A percentile compares a stretch with the other conserved stretches of the same genome.
Conservation (phyloP, 73 alveolate genomes). For the Uronychia binucleata region DNA sequence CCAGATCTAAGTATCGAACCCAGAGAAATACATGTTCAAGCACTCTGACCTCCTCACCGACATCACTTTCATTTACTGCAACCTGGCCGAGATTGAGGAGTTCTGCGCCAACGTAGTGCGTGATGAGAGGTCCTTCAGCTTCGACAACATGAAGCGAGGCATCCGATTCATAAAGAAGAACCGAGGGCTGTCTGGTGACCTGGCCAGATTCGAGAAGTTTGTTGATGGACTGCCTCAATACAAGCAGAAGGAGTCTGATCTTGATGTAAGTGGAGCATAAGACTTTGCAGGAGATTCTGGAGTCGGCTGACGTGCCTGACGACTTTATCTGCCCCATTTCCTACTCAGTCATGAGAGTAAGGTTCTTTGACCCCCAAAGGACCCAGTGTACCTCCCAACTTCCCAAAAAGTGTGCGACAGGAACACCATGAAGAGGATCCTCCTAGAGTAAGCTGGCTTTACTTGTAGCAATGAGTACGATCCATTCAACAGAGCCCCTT, state of each 20-base stretch:
- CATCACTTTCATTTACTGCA: conserved; percentile 38
- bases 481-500: conserved; percentile 71
- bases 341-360: conserved; percentile 60
- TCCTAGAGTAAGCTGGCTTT: conserved; percentile 13
- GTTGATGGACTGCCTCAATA: conserved; percentile 34
- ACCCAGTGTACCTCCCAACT: conserved; percentile 78
- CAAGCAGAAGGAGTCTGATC: conserved; percentile 27
- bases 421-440: conserved; percentile 63
- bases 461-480: conserved; percentile 56
- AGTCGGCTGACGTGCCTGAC: conserved; percentile 65
- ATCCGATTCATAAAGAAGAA: neutral
- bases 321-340: conserved; percentile 70
- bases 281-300: conserved; percentile 30
- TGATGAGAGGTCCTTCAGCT: conserved; percentile 64
- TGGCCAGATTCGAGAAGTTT: conserved; percentile 41
- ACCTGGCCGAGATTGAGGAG: conserved; percentile 44
- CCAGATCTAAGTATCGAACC: conserved; percentile 47
- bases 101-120: conserved; percentile 56
- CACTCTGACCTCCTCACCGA: conserved; percentile 49
- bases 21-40: conserved; percentile 49
- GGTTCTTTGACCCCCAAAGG: neutral
- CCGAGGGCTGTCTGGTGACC: neutral
- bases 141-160: neutral
- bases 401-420: conserved; percentile 65
- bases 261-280: conserved; percentile 27